Evolutionary conservation across 768 basidiomycete species (phyloP).

Genomic region (Daedalea quercina): DNA sequence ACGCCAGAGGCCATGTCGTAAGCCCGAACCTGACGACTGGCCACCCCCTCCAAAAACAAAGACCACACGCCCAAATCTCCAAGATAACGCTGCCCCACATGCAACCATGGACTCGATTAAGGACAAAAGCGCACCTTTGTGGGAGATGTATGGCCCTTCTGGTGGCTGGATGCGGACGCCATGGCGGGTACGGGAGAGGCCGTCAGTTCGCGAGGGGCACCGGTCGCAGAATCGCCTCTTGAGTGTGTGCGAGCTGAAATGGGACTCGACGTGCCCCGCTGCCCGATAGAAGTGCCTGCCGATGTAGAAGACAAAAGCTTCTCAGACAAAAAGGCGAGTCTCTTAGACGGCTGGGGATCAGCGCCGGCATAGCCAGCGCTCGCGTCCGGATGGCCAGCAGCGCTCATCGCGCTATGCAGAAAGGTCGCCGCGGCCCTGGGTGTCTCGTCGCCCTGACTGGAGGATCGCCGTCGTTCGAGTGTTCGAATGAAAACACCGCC

Average conservation of each 20-base stretch:
- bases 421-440: constrained; percentile 3
- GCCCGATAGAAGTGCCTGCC: constrained; percentile 4
- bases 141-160: constrained; percentile 22
- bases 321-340: constrained; percentile 18
- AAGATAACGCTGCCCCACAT: too few relatives aligned
- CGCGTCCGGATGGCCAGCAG: background rate
- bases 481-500: background rate
- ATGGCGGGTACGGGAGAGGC: constrained; percentile 19
- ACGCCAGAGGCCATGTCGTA: too few relatives aligned
- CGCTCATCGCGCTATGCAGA: background rate
- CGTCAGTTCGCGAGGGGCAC: constrained; percentile 17
- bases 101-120: background rate
- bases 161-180: constrained; percentile 13
- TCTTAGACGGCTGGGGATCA: constrained; percentile 8
- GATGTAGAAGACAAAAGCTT: constrained; percentile 17
- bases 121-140: constrained; percentile 22
- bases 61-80: too few relatives aligned
- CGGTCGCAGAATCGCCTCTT: constrained; percentile 15
- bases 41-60: too few relatives aligned
- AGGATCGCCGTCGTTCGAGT: constrained; percentile 9
- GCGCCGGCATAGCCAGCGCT: constrained; percentile 1
- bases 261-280: constrained; percentile 14
- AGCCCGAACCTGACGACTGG: too few relatives aligned
- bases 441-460: constrained; percentile 12
- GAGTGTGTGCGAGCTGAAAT: constrained; percentile 17